phyloP scores from a whole-genome alignment of 192 early-diverging fungal species.

The Piromyces finnis region DNA sequence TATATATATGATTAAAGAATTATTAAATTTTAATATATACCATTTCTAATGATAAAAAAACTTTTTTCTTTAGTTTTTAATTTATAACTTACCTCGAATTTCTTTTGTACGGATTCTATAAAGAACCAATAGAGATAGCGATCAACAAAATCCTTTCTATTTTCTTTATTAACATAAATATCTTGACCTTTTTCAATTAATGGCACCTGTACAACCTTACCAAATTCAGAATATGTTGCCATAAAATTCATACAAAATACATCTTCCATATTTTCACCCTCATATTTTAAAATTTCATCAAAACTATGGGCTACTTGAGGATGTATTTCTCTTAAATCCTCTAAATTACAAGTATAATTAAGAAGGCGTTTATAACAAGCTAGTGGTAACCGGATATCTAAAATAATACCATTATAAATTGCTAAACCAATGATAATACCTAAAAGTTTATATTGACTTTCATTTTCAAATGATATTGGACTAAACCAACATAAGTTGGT shows the following conservation, averaged over 20 bases:
- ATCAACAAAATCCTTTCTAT: background rate
- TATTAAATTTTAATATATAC: too few species aligned
- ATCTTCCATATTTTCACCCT: slow-evolving; percentile 52
- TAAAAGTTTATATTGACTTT: slow-evolving; percentile 66
- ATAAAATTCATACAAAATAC: slow-evolving; percentile 64
- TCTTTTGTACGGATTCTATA: background rate
- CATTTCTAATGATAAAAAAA: too few species aligned
- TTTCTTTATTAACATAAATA: background rate
- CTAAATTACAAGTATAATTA: slow-evolving; percentile 34
- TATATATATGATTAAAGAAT: too few species aligned
- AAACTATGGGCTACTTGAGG: slow-evolving; percentile 63
- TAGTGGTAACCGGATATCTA: slow-evolving; percentile 80
- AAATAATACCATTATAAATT: slow-evolving; percentile 79
- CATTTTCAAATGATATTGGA: slow-evolving; percentile 18
- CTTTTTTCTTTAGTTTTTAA: too few species aligned
- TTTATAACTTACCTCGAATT: background rate
- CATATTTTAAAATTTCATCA: slow-evolving; percentile 47
- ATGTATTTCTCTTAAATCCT: slow-evolving; percentile 59
- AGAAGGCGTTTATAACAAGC: slow-evolving; percentile 73
- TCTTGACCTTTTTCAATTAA: background rate
- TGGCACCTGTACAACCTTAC: background rate
- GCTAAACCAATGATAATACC: slow-evolving; percentile 79
- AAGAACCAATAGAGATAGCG: background rate
- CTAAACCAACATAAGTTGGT: slow-evolving; percentile 73
- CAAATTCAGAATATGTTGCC: background rate